Evolutionary conservation across 352 stramenopile species (phyloP).

Genomic region (Aphanomyces cochlioides): DNA sequence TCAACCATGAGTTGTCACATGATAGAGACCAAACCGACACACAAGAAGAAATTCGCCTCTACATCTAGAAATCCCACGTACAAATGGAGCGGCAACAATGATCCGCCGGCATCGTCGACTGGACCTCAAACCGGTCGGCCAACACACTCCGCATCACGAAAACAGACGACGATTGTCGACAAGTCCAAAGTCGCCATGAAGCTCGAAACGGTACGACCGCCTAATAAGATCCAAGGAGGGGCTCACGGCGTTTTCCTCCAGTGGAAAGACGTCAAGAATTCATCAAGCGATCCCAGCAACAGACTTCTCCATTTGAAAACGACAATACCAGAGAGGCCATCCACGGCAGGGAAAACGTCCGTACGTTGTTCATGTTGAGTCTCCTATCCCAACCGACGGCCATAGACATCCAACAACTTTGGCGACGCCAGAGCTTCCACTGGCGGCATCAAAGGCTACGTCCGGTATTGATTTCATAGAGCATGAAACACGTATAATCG

Average conservation of each 20-base stretch:
- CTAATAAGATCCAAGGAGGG: background rate
- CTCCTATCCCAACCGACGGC: background rate
- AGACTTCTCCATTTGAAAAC: background rate
- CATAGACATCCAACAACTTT: slow-evolving; percentile 12
- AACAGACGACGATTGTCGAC: slow-evolving; percentile 16
- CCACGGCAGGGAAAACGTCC: slow-evolving; percentile 8
- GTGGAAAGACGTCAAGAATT: slow-evolving; percentile 29
- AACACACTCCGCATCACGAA: background rate
- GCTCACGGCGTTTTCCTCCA: background rate
- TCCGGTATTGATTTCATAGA: slow-evolving; percentile 18
- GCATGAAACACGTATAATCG: background rate
- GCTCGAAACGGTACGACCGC: slow-evolving; percentile 1
- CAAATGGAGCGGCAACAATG: slow-evolving; percentile 30
- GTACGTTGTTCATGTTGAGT: background rate
- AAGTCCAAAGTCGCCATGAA: slow-evolving; percentile 20
- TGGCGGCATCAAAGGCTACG: slow-evolving; percentile 26
- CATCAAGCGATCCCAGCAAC: slow-evolving; percentile 8
- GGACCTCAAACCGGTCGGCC: background rate
- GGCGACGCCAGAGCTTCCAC: background rate
- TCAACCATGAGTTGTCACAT: background rate
- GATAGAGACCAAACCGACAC: slow-evolving; percentile 12
- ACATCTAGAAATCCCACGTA: background rate
- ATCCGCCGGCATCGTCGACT: background rate
- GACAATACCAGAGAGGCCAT: slow-evolving; percentile 14
- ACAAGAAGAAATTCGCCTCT: slow-evolving; percentile 1